Percentiles rank a stretch among this genome's conserved stretches.
Evolutionary conservation across 768 basidiomycete species (phyloP).

Genomic region (Inosperma sp.): DNA sequence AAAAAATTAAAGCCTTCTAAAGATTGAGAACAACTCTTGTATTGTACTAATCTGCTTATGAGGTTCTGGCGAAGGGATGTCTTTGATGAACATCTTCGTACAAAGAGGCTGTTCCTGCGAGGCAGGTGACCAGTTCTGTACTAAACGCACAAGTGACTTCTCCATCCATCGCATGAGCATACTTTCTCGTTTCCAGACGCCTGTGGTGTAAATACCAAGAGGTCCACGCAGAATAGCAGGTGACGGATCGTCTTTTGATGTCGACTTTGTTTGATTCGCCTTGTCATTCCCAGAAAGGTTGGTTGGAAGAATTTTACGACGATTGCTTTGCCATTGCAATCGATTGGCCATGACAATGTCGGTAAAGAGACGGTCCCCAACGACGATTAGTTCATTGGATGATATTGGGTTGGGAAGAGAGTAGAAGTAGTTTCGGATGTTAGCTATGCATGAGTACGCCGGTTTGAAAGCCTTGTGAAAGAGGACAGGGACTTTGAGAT

Average conservation of each 20-base stretch:
- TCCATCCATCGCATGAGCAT: slow-evolving; percentile 61
- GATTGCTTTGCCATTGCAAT: slow-evolving; percentile 37
- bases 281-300: not conserved
- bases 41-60: not conserved
- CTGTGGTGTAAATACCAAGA: slow-evolving; percentile 65
- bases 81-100: slow-evolving; percentile 29
- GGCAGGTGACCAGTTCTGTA: slow-evolving; percentile 40
- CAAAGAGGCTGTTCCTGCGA: slow-evolving; percentile 21
- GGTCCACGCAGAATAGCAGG: slow-evolving; percentile 37
- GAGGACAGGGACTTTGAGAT: slow-evolving; percentile 79
- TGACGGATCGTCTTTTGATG: not conserved
- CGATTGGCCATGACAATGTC: slow-evolving; percentile 85
- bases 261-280: not conserved
- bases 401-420: slow-evolving; percentile 51
- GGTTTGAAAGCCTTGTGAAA: slow-evolving; percentile 77
- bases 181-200: slow-evolving; percentile 63
- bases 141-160: slow-evolving; percentile 41
- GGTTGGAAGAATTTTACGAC: too few relatives aligned
- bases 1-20: too few relatives aligned
- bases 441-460: slow-evolving; percentile 64
- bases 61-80: not conserved
- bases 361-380: slow-evolving; percentile 92
- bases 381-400: slow-evolving; percentile 66
- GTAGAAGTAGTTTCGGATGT: slow-evolving; percentile 73
- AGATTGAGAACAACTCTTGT: not conserved